A percentile compares a stretch with the other conserved stretches of the same genome.
phyloP scores from a whole-genome alignment of 208 protist genomes.

The Strigomonas galati region DNA sequence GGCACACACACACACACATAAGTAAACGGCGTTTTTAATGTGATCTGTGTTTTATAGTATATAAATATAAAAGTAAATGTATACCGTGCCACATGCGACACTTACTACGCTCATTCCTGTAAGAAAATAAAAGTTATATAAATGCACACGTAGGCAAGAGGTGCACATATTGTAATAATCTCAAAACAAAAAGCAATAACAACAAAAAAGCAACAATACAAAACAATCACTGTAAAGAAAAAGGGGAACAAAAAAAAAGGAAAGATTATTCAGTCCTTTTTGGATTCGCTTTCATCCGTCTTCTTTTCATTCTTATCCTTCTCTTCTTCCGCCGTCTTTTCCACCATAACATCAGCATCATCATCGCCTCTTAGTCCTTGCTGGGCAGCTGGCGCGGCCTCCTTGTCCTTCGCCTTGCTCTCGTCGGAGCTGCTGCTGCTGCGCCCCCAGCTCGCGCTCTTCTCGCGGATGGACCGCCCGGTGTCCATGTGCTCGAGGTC shows the following conservation, averaged over 20 bases:
- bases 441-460: neutral
- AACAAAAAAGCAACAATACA: slow-evolving; percentile 1
- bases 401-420: neutral
- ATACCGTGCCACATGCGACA: neutral
- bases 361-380: neutral
- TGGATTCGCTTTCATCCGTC: neutral
- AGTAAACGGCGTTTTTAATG: neutral
- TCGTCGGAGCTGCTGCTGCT: neutral
- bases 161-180: neutral
- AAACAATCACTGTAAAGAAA: neutral
- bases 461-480: slow-evolving; percentile 8
- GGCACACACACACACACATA: neutral
- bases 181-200: neutral
- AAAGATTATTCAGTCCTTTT: neutral
- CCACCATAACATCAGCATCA: neutral
- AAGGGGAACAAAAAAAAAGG: neutral
- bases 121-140: slow-evolving; percentile 13
- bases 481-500: neutral
- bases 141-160: neutral
- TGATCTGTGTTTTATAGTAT: neutral
- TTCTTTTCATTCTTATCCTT: neutral
- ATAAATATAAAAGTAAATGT: neutral
- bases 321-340: neutral
- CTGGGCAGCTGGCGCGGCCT: too few species aligned
- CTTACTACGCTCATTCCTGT: neutral